These are phyloP conservation scores for Syzygium grande DNA, from an alignment of 345 rosid species.

Conservation along the genomic window DNA sequence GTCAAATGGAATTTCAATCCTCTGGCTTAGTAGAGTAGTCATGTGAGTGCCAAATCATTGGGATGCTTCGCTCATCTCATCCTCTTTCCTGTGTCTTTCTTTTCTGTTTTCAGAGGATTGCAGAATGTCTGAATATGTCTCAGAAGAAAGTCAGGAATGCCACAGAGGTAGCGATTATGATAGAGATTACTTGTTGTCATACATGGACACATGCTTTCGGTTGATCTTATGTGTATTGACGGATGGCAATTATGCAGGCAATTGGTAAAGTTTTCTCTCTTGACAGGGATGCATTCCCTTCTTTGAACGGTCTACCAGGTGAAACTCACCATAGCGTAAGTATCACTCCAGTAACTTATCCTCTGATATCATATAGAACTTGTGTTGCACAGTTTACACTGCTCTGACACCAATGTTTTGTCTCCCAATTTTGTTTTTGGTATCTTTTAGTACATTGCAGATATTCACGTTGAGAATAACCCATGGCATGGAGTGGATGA, in stretches of 20 bases:
- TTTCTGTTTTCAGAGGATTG: constrained; percentile 60
- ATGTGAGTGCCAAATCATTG: background rate
- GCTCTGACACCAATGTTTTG: background rate
- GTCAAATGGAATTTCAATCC: background rate
- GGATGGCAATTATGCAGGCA: constrained; percentile 32
- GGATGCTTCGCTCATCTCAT: background rate
- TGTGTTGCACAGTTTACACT: background rate
- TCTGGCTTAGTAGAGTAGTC: background rate
- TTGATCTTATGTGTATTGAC: background rate
- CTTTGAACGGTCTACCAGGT: constrained; percentile 81
- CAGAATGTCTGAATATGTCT: constrained; percentile 80
- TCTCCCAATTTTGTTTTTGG: background rate
- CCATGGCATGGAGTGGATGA: constrained; percentile 87
- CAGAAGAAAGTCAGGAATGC: constrained; percentile 92
- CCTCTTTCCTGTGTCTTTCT: background rate
- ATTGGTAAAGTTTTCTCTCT: constrained; percentile 74
- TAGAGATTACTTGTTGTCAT: background rate
- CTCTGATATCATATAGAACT: background rate
- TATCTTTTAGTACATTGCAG: constrained; percentile 65
- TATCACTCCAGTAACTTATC: background rate
- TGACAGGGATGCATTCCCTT: constrained; percentile 89
- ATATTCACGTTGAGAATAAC: constrained; percentile 56
- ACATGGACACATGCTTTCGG: background rate
- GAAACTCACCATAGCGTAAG: constrained; percentile 90
- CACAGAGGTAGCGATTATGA: constrained; percentile 51